phyloP scores from a whole-genome alignment of 257 asterid genomes.

The Vinca minor region DNA sequence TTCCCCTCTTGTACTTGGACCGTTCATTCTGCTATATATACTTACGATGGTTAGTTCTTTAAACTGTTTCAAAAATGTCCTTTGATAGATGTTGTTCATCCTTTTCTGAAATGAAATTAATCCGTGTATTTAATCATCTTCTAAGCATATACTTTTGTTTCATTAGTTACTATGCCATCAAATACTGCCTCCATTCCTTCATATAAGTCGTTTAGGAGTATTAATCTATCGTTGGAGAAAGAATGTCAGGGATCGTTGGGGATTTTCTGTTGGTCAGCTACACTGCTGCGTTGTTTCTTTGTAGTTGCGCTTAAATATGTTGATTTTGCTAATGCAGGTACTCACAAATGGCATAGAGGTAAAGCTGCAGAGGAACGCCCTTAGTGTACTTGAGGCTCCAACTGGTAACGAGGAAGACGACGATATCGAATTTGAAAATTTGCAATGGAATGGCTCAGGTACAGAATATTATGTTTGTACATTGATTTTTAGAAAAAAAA shows the following conservation, averaged over 20 bases:
- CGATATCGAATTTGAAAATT: slow-evolving; percentile 59
- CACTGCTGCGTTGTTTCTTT: not conserved
- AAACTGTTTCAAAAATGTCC: not conserved
- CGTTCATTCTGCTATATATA: not conserved
- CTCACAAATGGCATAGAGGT: slow-evolving; percentile 93
- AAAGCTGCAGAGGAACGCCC: slow-evolving; percentile 84
- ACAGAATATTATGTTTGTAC: slow-evolving; percentile 23
- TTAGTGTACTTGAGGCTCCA: slow-evolving; percentile 83
- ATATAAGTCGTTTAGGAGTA: too few species aligned
- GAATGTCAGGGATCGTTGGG: too few species aligned
- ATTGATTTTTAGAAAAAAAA: not conserved
- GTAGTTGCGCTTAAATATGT: not conserved
- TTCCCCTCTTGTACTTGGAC: not conserved
- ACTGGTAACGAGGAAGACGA: slow-evolving; percentile 87
- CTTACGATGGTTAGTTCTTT: not conserved
- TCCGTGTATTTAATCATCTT: too few species aligned
- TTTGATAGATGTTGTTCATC: not conserved
- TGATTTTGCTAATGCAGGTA: slow-evolving; percentile 37
- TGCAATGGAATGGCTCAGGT: slow-evolving; percentile 61
- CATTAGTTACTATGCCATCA: too few species aligned
- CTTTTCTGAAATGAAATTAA: not conserved
- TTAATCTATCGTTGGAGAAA: not conserved
- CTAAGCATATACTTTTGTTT: too few species aligned
- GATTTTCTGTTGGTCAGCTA: not conserved
- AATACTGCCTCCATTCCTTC: too few species aligned